Percentiles rank a stretch among this genome's conserved stretches.
Evolutionary conservation across 495 filamentous ascomycete genomes (phyloP).

Genomic region (Geopyxis carbonaria): DNA sequence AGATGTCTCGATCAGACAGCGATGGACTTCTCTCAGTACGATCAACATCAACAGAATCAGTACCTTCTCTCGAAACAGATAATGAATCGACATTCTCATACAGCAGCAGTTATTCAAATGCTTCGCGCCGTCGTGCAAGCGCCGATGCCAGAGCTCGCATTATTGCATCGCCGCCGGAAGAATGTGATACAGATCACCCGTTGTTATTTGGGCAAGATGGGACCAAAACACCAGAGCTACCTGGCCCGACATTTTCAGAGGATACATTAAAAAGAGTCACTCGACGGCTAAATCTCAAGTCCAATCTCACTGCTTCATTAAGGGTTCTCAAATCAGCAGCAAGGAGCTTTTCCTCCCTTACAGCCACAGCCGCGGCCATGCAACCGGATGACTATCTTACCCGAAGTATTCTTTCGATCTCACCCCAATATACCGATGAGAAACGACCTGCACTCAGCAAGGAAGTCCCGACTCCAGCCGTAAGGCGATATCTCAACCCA

Average conservation of each 20-base stretch:
- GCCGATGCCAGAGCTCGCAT: slow-evolving; percentile 21
- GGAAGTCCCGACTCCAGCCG: slow-evolving; percentile 64
- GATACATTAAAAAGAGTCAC: slow-evolving; percentile 14
- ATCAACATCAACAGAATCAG: slow-evolving; percentile 43
- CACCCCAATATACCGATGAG: slow-evolving; percentile 74
- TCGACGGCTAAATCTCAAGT: slow-evolving; percentile 51
- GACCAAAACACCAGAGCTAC: slow-evolving; percentile 16
- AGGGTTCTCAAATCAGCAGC: slow-evolving; percentile 74
- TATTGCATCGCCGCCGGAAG: slow-evolving; percentile 33
- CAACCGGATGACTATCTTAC: slow-evolving; percentile 82
- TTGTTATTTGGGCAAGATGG: slow-evolving; percentile 27
- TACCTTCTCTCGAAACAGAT: slow-evolving; percentile 44
- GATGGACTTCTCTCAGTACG: slow-evolving; percentile 29
- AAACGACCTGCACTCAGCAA: slow-evolving; percentile 60
- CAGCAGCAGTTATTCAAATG: slow-evolving; percentile 19
- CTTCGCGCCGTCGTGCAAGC: slow-evolving; percentile 13
- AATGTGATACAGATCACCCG: slow-evolving; percentile 41
- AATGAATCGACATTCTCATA: slow-evolving; percentile 20
- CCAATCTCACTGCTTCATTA: slow-evolving; percentile 84
- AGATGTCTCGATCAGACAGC: slow-evolving; percentile 16
- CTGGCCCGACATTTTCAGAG: no score
- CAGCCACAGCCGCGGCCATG: slow-evolving; percentile 40
- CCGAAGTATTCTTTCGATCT: slow-evolving; percentile 62
- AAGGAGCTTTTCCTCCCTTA: slow-evolving; percentile 60
- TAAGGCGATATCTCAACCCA: slow-evolving; percentile 85